Conservation (phyloP, 2,329 filamentous ascomycete genomes). For the Nannizziopsis barbatae region DNA sequence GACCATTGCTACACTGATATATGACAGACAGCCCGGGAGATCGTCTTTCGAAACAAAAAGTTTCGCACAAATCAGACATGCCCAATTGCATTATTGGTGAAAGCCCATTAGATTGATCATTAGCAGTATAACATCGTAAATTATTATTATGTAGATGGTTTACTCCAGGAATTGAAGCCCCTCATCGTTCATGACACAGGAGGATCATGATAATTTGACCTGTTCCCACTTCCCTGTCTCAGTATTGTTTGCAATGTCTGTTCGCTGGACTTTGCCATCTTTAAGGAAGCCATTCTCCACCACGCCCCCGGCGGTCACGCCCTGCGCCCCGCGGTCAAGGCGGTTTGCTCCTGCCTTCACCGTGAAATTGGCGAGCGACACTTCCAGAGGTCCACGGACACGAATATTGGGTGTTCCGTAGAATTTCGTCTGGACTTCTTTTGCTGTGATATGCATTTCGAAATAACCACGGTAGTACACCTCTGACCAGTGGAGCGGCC, state of each 20-base stretch:
- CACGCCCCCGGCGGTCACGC: conserved; percentile 32
- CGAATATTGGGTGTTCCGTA: conserved; percentile 36
- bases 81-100: no score
- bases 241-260: conserved; percentile 28
- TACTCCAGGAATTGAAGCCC: no score
- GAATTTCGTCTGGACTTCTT: conserved; percentile 51
- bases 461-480: conserved; percentile 65
- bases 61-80: no score
- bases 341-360: conserved; percentile 52
- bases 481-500: conserved; percentile 61
- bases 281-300: conserved; percentile 35
- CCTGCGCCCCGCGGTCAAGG: conserved; percentile 36
- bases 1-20: no score
- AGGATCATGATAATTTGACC: neutral
- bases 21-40: no score
- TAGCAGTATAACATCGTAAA: no score
- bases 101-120: no score
- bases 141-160: no score
- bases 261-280: conserved; percentile 23
- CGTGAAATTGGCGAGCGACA: conserved; percentile 30
- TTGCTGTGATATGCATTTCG: conserved; percentile 48
- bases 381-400: conserved; percentile 7
- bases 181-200: no score
- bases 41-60: no score
- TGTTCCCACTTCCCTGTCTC: conserved; percentile 22